These are phyloP conservation scores for Entomophthora muscae DNA, from an alignment of 371 early-diverging fungal genomes.

Conservation along the genomic window DNA sequence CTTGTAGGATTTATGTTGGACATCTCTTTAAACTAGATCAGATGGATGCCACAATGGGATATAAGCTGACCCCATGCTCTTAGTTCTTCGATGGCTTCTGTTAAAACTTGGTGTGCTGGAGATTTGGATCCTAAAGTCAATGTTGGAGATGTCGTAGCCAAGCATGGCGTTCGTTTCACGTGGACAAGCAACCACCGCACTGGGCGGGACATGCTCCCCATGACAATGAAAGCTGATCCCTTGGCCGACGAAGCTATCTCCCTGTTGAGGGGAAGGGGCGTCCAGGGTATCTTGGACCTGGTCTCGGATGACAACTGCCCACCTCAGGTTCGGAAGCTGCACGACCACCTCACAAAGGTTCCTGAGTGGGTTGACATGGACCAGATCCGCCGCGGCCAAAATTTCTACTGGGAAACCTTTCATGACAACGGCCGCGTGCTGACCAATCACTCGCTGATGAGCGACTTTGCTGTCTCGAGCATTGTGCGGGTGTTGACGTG, in stretches of 20 bases:
- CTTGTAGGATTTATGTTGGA: no score
- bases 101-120: background rate
- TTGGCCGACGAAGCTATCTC: background rate
- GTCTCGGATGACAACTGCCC: background rate
- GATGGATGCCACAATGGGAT: no score
- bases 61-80: no score
- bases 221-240: background rate
- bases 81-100: background rate
- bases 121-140: background rate
- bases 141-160: background rate
- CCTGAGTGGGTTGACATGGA: conserved; percentile 3
- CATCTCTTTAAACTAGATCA: no score
- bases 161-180: background rate
- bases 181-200: background rate
- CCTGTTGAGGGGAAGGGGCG: background rate
- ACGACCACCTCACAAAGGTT: background rate
- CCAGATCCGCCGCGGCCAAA: background rate
- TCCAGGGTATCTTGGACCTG: background rate
- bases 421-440: background rate
- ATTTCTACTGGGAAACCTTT: background rate
- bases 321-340: background rate
- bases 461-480: background rate
- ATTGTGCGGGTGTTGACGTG: background rate
- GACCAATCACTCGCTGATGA: background rate
- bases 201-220: background rate